Evolutionary conservation across 2,329 filamentous ascomycete genomes (phyloP).

Genomic region (Claviceps paspali): DNA sequence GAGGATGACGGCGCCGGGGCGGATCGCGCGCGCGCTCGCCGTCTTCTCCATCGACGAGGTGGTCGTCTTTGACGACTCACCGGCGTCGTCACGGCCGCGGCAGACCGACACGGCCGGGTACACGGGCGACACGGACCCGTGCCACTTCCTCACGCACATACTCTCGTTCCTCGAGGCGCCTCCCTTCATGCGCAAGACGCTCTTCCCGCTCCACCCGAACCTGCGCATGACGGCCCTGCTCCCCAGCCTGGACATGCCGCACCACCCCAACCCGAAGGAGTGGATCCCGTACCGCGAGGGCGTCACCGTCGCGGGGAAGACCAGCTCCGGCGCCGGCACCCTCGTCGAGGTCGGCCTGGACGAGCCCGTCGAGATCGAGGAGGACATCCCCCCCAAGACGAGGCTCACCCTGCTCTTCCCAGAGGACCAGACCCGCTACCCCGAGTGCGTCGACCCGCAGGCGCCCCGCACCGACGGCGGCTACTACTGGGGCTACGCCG

Average conservation of each 20-base stretch:
- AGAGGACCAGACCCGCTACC: slow-evolving; percentile 25
- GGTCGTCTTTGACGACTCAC: slow-evolving; percentile 62
- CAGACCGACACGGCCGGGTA: slow-evolving; percentile 36
- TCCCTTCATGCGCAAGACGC: slow-evolving; percentile 58
- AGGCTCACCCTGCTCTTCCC: slow-evolving; percentile 55
- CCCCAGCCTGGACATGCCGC: slow-evolving; percentile 70
- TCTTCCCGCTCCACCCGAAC: slow-evolving; percentile 71
- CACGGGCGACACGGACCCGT: slow-evolving; percentile 60
- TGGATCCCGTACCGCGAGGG: slow-evolving; percentile 72
- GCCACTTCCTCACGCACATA: slow-evolving; percentile 66
- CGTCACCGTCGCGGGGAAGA: slow-evolving; percentile 39
- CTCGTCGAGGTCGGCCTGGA: slow-evolving; percentile 43
- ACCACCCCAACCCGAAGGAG: slow-evolving; percentile 62
- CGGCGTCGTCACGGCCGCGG: slow-evolving; percentile 26
- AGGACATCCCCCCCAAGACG: slow-evolving; percentile 51
- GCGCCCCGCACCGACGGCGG: slow-evolving; percentile 59
- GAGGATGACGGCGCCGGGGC: slow-evolving; percentile 56
- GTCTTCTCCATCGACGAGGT: slow-evolving; percentile 79
- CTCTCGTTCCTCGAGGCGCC: slow-evolving; percentile 74
- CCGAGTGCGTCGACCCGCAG: slow-evolving; percentile 50
- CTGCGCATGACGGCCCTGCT: slow-evolving; percentile 57
- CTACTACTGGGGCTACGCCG: slow-evolving; percentile 75
- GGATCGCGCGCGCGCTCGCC: slow-evolving; percentile 65
- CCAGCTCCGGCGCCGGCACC: slow-evolving; percentile 29
- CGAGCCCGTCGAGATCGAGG: slow-evolving; percentile 38